Evolutionary conservation across 768 basidiomycete genomes (phyloP), one percentile per base, ranked within the genome.

Genomic region (Harrya chromipes): DNA sequence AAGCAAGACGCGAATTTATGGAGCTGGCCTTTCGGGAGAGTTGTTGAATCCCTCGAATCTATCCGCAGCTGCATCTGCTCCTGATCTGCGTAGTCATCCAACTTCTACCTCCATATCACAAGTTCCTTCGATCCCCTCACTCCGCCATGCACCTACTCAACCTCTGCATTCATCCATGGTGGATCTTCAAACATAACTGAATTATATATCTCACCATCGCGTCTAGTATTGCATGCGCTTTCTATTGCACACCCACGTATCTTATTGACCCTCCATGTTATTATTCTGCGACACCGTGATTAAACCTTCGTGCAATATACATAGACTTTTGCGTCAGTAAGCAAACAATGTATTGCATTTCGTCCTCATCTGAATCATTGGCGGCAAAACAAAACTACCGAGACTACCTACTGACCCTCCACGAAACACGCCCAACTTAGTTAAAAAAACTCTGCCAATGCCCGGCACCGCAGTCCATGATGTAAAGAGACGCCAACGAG

Each of bases 161-260:
- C 38, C 49, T 20, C 39, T 48, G 31, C 52, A 53, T 21, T 44
- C 56, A 3, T 36, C 62, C 26, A 35, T 46, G 31, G 55, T 62
- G 36, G 62, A 60, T 50, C 50, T 63, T 31, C 61, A 52, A 43
- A 61, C 65, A 57, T 74, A 47, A 61, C 43, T 35, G 16, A 19
- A 51, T 43, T 46, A n/a, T 53, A 55, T 58, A 58, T 61, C 39
- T 57, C 53, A 42, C 35, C 42, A 48, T 41, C 49, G 50, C 36
- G 40, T 49, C 45, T 41, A 47, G 31, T 47, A 61, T 50, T 49
- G 35, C 58, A 43, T 46, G 20, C 31, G 52, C 27, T 56, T 50
- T 47, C 56, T 66, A 66, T 60, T 54, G 31, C 19, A n/a, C 47
- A 50, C 33, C 23, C 37, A 13, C 62, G 57, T 67, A 68, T 62